phyloP scores from a whole-genome alignment of 2,329 filamentous ascomycete species.

The Aspergillus spinulosporus region DNA sequence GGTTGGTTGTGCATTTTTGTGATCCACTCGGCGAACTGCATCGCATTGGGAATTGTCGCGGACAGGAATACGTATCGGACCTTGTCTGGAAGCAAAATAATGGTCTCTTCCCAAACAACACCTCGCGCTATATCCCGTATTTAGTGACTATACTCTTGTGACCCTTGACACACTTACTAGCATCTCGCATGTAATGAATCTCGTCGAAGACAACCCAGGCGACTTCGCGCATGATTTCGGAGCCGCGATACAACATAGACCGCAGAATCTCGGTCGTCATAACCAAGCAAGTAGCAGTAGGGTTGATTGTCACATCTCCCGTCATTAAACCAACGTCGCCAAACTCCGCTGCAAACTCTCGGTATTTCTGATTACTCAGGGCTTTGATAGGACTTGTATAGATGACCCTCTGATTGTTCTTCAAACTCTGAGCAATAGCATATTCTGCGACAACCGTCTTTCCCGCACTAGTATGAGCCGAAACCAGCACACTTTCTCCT shows the following conservation, averaged over 20 bases:
- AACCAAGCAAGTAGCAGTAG: slow-evolving; percentile 93
- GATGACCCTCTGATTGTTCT: slow-evolving; percentile 96
- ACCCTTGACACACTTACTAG: slow-evolving; percentile 46
- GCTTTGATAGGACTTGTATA: slow-evolving; percentile 99
- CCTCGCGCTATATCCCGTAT: slow-evolving; percentile 60
- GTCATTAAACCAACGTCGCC: slow-evolving; percentile 98
- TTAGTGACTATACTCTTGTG: slow-evolving; percentile 18
- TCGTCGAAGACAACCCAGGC: slow-evolving; percentile 99
- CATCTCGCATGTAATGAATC: slow-evolving; percentile 97
- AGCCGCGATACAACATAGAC: slow-evolving; percentile 96
- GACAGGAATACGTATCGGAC: slow-evolving; percentile 98
- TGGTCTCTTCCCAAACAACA: slow-evolving; percentile 99
- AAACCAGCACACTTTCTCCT: slow-evolving; percentile 94
- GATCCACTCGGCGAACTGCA: slow-evolving; percentile 99
- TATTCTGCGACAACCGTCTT: slow-evolving; percentile 99
- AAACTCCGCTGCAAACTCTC: slow-evolving; percentile 94
- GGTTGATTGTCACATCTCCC: slow-evolving; percentile 98
- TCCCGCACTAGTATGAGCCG: slow-evolving; percentile 94
- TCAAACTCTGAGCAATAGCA: slow-evolving; percentile 93
- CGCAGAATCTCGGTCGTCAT: slow-evolving; percentile 99
- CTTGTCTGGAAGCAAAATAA: slow-evolving; percentile 96
- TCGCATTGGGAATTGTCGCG: slow-evolving; percentile 96
- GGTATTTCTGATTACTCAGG: slow-evolving; percentile 96
- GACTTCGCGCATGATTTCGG: slow-evolving; percentile 99
- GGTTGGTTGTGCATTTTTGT: slow-evolving; percentile 96